Evolutionary conservation across 352 stramenopile species (phyloP), one percentile per base, ranked within the genome.

Genomic region (Globisporangium splendens): DNA sequence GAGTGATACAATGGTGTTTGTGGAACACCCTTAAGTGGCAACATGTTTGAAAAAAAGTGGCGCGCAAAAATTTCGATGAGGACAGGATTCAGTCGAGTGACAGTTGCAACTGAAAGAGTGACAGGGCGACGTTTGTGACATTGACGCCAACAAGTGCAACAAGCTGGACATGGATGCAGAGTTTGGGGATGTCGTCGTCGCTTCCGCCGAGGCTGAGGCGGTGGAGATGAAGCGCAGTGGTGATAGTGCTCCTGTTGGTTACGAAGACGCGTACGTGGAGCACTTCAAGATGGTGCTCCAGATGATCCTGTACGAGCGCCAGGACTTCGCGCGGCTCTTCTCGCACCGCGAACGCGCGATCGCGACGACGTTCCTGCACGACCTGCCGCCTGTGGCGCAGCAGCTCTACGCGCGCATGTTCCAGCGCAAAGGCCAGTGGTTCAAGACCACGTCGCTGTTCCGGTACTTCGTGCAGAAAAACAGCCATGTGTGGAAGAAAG

Each of bases 321-420:
- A 68, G 33, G 79, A 89, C 46, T 74, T 84, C 58, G 58, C 66
- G 17, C 53, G 60, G 18, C 71, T 93, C 21, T 77, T 88, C 39
- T 83, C 72, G 12, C 20, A 38, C 0, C 65, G 66, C 4, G 83
- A 93, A 57, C 62, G 74, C 15, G 54, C 51, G 14, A 49, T 88
- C 0, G 78, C 71, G 4, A 64, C 69, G 1, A 50, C 62, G 1
- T 91, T 88, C 50, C 69, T 93, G 2, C 55, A 71, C 0, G 67
- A 66, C 5, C 52, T 93, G 3, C 52, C 77, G 33, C 64, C 73
- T 5, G 55, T 77, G 15, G 75, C 79, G 43, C 80, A 90, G 62
- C 69, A 81, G n/a, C 53, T 95, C 22, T 93, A 91, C 50, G 80
- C 83, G 42, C 85, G 81, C 11, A 59, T 93, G 21, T 79, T 95